phyloP scores from a whole-genome alignment of 2,329 filamentous ascomycete species.

The Apiospora phragmitis region DNA sequence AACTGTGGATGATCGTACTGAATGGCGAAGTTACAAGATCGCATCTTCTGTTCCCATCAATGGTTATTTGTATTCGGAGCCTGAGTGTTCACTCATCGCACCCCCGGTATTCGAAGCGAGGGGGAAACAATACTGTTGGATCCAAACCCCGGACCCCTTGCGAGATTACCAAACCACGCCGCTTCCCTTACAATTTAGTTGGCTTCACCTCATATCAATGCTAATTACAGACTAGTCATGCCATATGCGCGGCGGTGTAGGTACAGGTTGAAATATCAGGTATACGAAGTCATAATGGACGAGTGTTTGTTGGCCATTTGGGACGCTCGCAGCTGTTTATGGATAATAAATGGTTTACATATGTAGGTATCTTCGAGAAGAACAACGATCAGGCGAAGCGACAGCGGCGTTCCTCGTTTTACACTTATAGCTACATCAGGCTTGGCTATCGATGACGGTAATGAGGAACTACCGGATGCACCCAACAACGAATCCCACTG shows the following conservation, averaged over 20 bases:
- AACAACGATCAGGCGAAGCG: background rate
- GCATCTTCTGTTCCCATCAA: background rate
- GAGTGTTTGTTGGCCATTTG: no score
- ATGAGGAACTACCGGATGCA: background rate
- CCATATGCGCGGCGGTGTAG: background rate
- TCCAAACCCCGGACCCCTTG: background rate
- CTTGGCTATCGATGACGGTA: background rate
- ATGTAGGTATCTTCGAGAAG: background rate
- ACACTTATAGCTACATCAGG: background rate
- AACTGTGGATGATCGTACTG: background rate
- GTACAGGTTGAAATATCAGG: no score
- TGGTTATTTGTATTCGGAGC: background rate
- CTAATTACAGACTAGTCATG: background rate
- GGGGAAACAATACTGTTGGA: background rate
- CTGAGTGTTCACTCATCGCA: background rate
- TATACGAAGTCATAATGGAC: no score
- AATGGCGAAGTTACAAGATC: background rate
- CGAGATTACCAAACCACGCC: background rate
- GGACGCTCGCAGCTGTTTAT: no score
- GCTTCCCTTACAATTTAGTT: background rate
- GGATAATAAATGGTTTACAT: no score
- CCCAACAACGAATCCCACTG: background rate
- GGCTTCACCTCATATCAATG: background rate
- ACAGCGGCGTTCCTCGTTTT: background rate
- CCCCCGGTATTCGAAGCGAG: background rate